phyloP scores from a whole-genome alignment of 2,329 filamentous ascomycete species.

The Geosmithia putterillii region DNA sequence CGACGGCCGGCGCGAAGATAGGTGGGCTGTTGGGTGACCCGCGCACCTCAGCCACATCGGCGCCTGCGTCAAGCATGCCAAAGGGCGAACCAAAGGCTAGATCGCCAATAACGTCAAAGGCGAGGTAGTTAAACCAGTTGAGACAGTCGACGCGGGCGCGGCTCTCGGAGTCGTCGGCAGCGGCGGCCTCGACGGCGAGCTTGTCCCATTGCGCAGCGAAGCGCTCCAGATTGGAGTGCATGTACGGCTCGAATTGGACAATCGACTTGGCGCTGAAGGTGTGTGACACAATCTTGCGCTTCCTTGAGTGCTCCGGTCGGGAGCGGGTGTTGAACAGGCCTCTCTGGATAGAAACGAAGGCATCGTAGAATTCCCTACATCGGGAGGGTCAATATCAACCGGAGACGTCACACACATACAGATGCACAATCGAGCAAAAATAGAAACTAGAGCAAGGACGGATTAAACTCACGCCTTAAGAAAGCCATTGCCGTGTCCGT shows the following conservation, averaged over 20 bases:
- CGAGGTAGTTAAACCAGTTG: constrained; percentile 55
- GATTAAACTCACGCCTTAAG: constrained; percentile 46
- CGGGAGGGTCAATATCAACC: too few species aligned
- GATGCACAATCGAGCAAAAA: neutral
- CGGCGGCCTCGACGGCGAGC: constrained; percentile 29
- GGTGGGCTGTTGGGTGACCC: constrained; percentile 46
- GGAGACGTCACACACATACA: neutral
- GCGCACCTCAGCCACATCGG: constrained; percentile 65
- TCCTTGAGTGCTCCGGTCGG: constrained; percentile 70
- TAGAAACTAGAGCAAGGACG: neutral
- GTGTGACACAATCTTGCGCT: constrained; percentile 79
- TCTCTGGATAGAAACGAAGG: constrained; percentile 75
- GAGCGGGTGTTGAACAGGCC: constrained; percentile 86
- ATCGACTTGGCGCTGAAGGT: constrained; percentile 78
- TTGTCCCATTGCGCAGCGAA: constrained; percentile 64
- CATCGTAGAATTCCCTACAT: constrained; percentile 71
- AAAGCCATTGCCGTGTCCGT: constrained; percentile 70
- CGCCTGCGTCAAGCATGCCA: constrained; percentile 62
- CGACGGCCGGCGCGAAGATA: constrained; percentile 65
- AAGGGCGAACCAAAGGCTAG: constrained; percentile 40
- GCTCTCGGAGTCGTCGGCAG: constrained; percentile 7
- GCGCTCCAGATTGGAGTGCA: constrained; percentile 63
- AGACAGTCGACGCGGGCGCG: constrained; percentile 57
- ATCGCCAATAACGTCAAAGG: constrained; percentile 36
- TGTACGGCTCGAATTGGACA: constrained; percentile 79